A percentile compares a stretch with the other conserved stretches of the same genome.
These are phyloP conservation scores for Alternaria angustiovoidea DNA, from an alignment of 2,329 filamentous ascomycete genomes.

Conservation along the genomic window DNA sequence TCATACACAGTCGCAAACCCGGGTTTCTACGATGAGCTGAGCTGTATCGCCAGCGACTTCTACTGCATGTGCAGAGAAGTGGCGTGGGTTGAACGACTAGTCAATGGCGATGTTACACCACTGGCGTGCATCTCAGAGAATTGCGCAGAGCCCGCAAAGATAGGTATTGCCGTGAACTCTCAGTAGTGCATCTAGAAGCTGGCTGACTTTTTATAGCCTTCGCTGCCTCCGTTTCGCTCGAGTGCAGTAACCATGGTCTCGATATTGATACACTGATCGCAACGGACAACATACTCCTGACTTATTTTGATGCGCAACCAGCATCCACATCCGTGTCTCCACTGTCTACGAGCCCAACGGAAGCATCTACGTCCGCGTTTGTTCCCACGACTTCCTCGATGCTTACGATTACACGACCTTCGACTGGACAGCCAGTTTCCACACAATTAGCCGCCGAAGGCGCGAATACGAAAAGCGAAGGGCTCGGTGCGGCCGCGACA, in stretches of 20 bases:
- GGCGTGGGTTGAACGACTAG: not conserved
- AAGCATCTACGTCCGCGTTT: not conserved
- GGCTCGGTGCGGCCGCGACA: not conserved
- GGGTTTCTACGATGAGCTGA: not conserved
- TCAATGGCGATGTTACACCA: not conserved
- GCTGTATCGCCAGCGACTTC: not conserved
- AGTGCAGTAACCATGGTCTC: not conserved
- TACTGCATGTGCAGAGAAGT: not conserved
- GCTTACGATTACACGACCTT: not conserved
- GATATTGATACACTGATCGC: not conserved
- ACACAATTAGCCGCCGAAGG: not conserved
- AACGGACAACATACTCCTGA: not conserved
- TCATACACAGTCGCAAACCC: not conserved
- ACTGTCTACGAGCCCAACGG: not conserved
- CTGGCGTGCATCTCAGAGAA: not conserved
- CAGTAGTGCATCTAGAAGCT: not conserved
- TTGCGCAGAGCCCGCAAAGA: not conserved
- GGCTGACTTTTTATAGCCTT: not conserved
- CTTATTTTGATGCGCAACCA: not conserved
- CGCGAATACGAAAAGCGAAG: not conserved
- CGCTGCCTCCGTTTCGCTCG: not conserved
- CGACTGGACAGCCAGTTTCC: not conserved
- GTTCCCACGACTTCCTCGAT: not conserved
- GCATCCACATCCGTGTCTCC: not conserved
- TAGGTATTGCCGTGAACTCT: not conserved